A percentile compares a stretch with the other conserved stretches of the same genome.
Evolutionary conservation across 1,284 basidiomycete genomes (phyloP).

Genomic region (Wolfiporia cocos): DNA sequence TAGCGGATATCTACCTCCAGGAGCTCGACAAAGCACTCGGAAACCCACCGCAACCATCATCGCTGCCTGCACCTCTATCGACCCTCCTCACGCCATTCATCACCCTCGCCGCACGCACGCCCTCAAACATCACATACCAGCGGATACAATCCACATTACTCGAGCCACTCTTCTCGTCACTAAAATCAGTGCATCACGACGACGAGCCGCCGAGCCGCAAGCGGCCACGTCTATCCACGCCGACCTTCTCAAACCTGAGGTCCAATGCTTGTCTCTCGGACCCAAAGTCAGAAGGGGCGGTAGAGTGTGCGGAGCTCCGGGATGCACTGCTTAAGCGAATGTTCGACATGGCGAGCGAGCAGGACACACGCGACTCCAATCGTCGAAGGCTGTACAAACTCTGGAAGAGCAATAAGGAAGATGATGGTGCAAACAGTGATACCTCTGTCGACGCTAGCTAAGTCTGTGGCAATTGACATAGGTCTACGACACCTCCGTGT

Average conservation of each 20-base stretch:
- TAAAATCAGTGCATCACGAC: constrained; percentile 26
- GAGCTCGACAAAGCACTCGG: constrained; percentile 78
- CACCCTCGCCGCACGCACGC: constrained; percentile 59
- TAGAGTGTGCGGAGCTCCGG: constrained; percentile 38
- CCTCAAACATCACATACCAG: constrained; percentile 56
- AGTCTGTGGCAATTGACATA: too few species aligned
- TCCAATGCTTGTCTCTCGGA: constrained; percentile 43
- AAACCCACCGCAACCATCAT: constrained; percentile 12
- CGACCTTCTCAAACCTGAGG: constrained; percentile 36
- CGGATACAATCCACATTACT: constrained; percentile 63
- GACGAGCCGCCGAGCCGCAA: constrained; percentile 33
- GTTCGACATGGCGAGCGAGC: constrained; percentile 73
- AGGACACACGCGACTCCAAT: constrained; percentile 71
- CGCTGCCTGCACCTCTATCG: constrained; percentile 44
- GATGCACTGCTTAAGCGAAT: constrained; percentile 56
- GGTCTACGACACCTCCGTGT: too few species aligned
- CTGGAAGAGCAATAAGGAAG: constrained; percentile 60
- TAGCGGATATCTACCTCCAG: constrained; percentile 87
- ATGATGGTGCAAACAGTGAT: constrained; percentile 32
- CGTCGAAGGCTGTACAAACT: constrained; percentile 79
- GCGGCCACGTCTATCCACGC: constrained; percentile 32
- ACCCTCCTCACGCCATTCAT: constrained; percentile 66
- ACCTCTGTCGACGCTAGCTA: constrained; percentile 16
- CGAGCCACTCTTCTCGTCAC: constrained; percentile 52
- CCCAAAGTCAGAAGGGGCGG: constrained; percentile 31